Evolutionary conservation across 352 stramenopile species (phyloP), one percentile per base, ranked within the genome.

Genomic region (Elongisporangium prolatum): DNA sequence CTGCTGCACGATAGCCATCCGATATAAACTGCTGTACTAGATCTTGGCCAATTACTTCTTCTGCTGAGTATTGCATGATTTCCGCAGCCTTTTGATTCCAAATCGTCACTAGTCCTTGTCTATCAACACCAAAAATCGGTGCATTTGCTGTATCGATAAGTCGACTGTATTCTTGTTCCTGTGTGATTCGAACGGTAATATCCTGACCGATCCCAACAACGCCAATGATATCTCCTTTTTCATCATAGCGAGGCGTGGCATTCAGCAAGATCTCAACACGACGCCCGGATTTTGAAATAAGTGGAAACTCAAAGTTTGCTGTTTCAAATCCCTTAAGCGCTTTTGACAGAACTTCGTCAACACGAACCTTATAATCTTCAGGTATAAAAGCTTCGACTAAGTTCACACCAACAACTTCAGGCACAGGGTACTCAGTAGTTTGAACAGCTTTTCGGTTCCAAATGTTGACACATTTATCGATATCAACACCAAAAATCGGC

Each of bases 321-420:
- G 72, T 79, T 52, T 83, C 71, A 4, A 72, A 40, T 16, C 73
- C 75, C 48, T 74, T 50, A 17, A 80, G 64, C 17, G 70, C 70
- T 47, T 87, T 88, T 3, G 34, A 44, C 34, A 44, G 34, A 3
- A 44, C 34, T 0, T 80, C 64, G 4, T 70, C 72, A 11, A 95
- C 83, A 5, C 69, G 70, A 7, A 61, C 61, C 13, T 84, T 76
- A 56, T 88, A 88, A 47, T 96, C 74, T 5, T 78, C 61, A 0
- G 80, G 79, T 62, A 98, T 97, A 61, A 97, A 97, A 28, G 87
- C 77, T n/a, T 96, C 74, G 11, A 98, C 87, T 5, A 98, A 63
- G 7, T 86, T 83, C 9, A 77, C 71, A 20, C 86, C 91, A 50
- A 97, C 80, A 14, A 94, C 93, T 61, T 98, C 93, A 6, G 90